A percentile compares a stretch with the other conserved stretches of the same genome.
These are phyloP conservation scores for Penicillium capsulatum DNA, from an alignment of 2,329 filamentous ascomycete genomes.

Conservation along the genomic window DNA sequence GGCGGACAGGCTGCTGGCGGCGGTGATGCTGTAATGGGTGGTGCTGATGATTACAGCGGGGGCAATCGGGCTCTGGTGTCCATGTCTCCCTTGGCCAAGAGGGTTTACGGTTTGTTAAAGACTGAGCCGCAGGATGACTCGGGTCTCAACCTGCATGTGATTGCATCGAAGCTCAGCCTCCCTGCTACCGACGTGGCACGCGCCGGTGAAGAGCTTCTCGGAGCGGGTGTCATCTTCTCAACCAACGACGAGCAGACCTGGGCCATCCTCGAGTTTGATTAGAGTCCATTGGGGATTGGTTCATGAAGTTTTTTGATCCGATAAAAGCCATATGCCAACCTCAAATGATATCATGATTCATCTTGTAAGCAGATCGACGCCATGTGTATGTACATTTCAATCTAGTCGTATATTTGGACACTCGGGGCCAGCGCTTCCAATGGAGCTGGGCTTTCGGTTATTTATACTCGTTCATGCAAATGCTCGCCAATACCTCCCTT, in stretches of 20 bases:
- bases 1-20: slow-evolving; percentile 43
- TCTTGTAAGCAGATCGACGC: slow-evolving; percentile 3
- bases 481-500: background rate
- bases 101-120: slow-evolving; percentile 67
- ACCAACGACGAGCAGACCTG: slow-evolving; percentile 92
- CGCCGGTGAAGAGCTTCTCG: slow-evolving; percentile 76
- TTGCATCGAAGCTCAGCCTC: slow-evolving; percentile 64
- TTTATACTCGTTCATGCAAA: too few relatives aligned
- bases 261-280: slow-evolving; percentile 69
- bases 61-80: slow-evolving; percentile 39
- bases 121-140: slow-evolving; percentile 69
- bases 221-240: slow-evolving; percentile 73
- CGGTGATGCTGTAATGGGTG: slow-evolving; percentile 33
- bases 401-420: background rate
- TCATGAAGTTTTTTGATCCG: slow-evolving; percentile 18
- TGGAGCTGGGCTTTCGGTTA: too few relatives aligned
- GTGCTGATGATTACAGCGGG: slow-evolving; percentile 29
- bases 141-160: slow-evolving; percentile 74
- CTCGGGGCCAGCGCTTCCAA: too few relatives aligned
- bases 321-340: slow-evolving; percentile 9
- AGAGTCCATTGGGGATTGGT: background rate
- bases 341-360: slow-evolving; percentile 27
- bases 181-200: slow-evolving; percentile 65
- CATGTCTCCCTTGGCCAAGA: slow-evolving; percentile 58
- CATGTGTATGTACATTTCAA: slow-evolving; percentile 1